Evolutionary conservation across 2,329 filamentous ascomycete species (phyloP), one percentile per base, ranked within the genome.

Genomic region (Ophiostoma sp.): DNA sequence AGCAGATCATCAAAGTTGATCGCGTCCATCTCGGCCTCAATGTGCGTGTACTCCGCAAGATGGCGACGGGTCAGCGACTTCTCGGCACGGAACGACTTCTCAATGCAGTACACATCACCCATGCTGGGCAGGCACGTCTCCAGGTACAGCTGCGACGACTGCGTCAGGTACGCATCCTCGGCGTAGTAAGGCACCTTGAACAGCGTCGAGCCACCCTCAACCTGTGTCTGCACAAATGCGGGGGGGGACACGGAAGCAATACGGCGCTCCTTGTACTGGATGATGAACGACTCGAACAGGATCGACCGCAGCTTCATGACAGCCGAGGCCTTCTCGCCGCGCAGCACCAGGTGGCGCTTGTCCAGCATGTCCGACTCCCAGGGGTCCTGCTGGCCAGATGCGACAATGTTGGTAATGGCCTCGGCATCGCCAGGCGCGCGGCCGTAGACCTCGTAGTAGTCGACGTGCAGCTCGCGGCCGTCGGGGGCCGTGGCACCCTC

Each of bases 1-100:
- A 99, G 88, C 52, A 99, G 88, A 79, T 97, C 93, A 74, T 90
- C 86, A 78, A 99, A 99, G 75, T 87, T 87, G 82, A 99, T 96
- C 79, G 95, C 98, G 83, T 98, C 95, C 72, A 99, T 86, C 80
- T 99, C 95, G 71, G 90, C 94, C 82, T 99, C 95, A 75, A 99
- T 87, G 82, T 99, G 95, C 1, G 94, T 96, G 83, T 97, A 99
- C 81, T 99, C 95, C 67, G 93, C 68, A 76, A 99, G 82, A 79
- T 99, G 95, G 77, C 95, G 92, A 73, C 95, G 91, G 67, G 95
- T 99, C 71, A 98, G 85, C 7, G 90, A 94, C 83, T 97, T 97
- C 81, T 99, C 95, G 17, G 95, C 95, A 73, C 95, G 94, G 89
- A 99, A 99, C 1, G 94, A 98, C 80, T 97, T 97, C 81, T 97